phyloP scores from a whole-genome alignment of 306 rosid genomes.

The Betula pendula region DNA sequence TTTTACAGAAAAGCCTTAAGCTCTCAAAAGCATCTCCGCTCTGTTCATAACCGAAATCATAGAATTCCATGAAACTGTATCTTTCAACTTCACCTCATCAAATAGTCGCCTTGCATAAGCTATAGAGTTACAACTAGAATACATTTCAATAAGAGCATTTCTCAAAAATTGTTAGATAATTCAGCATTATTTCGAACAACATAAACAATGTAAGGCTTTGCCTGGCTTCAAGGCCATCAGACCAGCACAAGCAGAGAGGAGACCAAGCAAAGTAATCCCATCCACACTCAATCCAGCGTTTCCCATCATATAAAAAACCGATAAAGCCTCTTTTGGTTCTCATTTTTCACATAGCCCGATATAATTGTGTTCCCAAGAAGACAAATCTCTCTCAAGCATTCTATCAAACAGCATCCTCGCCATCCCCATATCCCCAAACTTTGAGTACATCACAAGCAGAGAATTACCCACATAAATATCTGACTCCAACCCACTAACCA shows the following conservation, averaged over 20 bases:
- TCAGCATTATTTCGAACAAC: slow-evolving; percentile 34
- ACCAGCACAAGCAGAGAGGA: slow-evolving; percentile 51
- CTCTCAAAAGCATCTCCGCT: slow-evolving; percentile 50
- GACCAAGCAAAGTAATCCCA: slow-evolving; percentile 49
- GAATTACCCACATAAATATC: slow-evolving; percentile 60
- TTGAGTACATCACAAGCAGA: slow-evolving; percentile 41
- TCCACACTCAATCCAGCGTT: slow-evolving; percentile 42
- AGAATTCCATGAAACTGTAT: slow-evolving; percentile 58
- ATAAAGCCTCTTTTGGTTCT: slow-evolving; percentile 33
- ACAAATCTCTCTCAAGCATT: slow-evolving; percentile 52
- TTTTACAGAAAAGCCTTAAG: slow-evolving; percentile 46
- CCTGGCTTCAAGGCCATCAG: slow-evolving; percentile 48
- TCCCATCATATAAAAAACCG: slow-evolving; percentile 33
- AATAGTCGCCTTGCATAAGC: slow-evolving; percentile 47
- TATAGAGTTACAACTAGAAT: slow-evolving; percentile 42
- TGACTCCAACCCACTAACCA: slow-evolving; percentile 46
- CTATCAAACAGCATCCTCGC: slow-evolving; percentile 56
- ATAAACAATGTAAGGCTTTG: slow-evolving; percentile 49
- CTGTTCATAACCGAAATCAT: slow-evolving; percentile 54
- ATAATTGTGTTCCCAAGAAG: slow-evolving; percentile 57
- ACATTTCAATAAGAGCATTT: slow-evolving; percentile 59
- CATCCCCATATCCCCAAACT: slow-evolving; percentile 39
- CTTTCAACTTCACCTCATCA: slow-evolving; percentile 41
- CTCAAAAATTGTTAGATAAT: slow-evolving; percentile 38
- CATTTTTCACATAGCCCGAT: slow-evolving; percentile 48